A percentile compares a stretch with the other conserved stretches of the same genome.
Evolutionary conservation across 2,329 filamentous ascomycete species (phyloP).

Genomic region (Diaporthe sp.): DNA sequence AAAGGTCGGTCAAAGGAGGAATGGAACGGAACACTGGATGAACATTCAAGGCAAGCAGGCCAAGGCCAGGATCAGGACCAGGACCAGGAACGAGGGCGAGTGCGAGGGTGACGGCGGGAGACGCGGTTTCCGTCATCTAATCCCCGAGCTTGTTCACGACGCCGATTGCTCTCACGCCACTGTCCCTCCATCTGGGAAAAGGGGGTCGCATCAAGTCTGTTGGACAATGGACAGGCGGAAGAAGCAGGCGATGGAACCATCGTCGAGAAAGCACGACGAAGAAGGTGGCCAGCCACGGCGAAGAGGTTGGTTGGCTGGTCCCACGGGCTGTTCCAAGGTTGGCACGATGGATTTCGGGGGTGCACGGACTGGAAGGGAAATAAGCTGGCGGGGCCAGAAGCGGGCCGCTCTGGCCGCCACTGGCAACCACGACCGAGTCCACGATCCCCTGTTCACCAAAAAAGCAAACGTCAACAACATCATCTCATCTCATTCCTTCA

Average conservation of each 20-base stretch:
- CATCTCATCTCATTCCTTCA: not conserved
- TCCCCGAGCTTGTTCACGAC: not conserved
- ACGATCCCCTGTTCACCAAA: slow-evolving; percentile 30
- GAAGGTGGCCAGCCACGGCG: not conserved
- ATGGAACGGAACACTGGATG: not conserved
- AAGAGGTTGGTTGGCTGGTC: not conserved
- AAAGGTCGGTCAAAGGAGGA: slow-evolving; percentile 29
- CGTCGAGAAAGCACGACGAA: not conserved
- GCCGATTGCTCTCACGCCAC: not conserved
- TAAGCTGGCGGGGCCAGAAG: slow-evolving; percentile 9
- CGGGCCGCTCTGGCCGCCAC: slow-evolving; percentile 11
- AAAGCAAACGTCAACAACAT: slow-evolving; percentile 5
- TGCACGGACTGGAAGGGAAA: slow-evolving; percentile 20
- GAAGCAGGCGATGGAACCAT: not conserved
- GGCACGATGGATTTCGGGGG: not conserved
- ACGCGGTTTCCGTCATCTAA: slow-evolving; percentile 26
- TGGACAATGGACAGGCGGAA: not conserved
- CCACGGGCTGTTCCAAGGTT: not conserved
- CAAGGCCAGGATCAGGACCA: not conserved
- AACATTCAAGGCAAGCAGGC: not conserved
- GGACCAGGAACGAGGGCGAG: not conserved
- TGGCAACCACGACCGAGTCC: slow-evolving; percentile 8
- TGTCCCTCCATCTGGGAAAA: not conserved
- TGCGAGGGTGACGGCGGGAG: not conserved
- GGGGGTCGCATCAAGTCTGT: not conserved